These are phyloP conservation scores for Acanthamoeba rhysodes DNA, from an alignment of 208 protist species.

Conservation along the genomic window DNA sequence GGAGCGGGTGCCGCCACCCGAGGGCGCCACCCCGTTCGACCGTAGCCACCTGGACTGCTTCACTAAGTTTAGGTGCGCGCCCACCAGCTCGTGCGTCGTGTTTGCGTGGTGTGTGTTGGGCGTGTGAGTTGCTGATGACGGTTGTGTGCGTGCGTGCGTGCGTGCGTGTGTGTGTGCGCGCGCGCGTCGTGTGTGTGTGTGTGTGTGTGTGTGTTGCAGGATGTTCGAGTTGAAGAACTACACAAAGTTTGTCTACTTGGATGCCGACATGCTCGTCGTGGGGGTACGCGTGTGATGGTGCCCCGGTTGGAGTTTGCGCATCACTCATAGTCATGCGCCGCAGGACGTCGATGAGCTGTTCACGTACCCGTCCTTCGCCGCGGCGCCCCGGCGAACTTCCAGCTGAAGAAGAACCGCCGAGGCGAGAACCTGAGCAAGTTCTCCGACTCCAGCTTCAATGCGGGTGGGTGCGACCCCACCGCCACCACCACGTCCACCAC, in stretches of 20 bases:
- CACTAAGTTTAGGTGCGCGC: constrained; percentile 31
- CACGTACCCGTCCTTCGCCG: constrained; percentile 2
- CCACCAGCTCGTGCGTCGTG: neutral
- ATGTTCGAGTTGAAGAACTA: constrained; percentile 48
- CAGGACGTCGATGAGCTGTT: constrained; percentile 14
- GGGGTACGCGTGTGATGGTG: neutral
- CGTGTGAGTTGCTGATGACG: neutral
- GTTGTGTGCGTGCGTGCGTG: too few species aligned
- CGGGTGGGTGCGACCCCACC: neutral
- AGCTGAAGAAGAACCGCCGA: constrained; percentile 9
- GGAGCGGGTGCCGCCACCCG: neutral
- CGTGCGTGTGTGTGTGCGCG: too few species aligned
- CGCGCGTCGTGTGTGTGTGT: too few species aligned
- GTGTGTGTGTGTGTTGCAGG: neutral
- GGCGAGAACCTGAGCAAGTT: constrained; percentile 67
- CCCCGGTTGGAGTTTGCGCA: too few species aligned
- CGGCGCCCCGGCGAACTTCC: constrained; percentile 41
- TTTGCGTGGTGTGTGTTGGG: neutral
- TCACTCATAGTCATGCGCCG: neutral
- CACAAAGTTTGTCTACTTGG: constrained; percentile 43
- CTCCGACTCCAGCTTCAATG: constrained; percentile 44
- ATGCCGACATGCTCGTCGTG: constrained; percentile 48
- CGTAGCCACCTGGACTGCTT: constrained; percentile 28
- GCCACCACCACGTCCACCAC: too few species aligned
- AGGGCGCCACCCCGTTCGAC: constrained; percentile 38